Percentiles rank a stretch among this genome's conserved stretches.
phyloP scores from a whole-genome alignment of 2,329 filamentous ascomycete species.

The Catunica adiposa region DNA sequence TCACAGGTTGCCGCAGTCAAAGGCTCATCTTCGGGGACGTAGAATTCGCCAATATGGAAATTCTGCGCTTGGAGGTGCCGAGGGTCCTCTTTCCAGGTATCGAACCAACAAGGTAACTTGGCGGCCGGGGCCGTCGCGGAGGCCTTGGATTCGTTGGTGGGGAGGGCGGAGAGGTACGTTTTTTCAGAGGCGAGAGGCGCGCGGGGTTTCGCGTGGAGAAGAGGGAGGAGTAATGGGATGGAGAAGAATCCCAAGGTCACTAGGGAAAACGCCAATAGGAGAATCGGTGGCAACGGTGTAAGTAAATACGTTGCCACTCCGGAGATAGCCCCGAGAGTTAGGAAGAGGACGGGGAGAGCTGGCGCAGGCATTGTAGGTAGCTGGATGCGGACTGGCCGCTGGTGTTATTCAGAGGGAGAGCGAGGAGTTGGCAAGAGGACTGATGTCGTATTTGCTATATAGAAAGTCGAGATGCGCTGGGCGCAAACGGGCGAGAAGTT shows the following conservation, averaged over 20 bases:
- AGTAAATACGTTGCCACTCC: background rate
- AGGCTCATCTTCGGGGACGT: conserved; percentile 31
- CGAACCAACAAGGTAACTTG: conserved; percentile 71
- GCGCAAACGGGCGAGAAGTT: background rate
- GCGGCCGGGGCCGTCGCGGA: conserved; percentile 19
- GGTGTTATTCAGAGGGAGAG: too few relatives aligned
- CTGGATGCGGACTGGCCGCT: too few relatives aligned
- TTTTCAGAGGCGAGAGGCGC: conserved; percentile 62
- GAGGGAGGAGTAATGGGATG: conserved; percentile 37
- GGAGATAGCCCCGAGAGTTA: background rate
- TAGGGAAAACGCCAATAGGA: conserved; percentile 1
- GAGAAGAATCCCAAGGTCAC: conserved; percentile 6
- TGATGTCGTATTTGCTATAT: background rate
- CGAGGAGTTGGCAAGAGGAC: too few relatives aligned
- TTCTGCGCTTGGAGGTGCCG: conserved; percentile 20
- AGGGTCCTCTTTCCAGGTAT: conserved; percentile 50
- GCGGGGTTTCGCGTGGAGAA: conserved; percentile 70
- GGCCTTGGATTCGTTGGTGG: conserved; percentile 29
- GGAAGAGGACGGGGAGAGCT: background rate
- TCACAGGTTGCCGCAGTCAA: conserved; percentile 51
- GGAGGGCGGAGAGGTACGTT: conserved; percentile 61
- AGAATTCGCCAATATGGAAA: conserved; percentile 25
- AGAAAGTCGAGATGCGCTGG: background rate
- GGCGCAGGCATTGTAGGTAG: background rate
- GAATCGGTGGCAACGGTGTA: background rate